Conservation (phyloP, 2,329 filamentous ascomycete species). For the Gnomoniopsis sp. region DNA sequence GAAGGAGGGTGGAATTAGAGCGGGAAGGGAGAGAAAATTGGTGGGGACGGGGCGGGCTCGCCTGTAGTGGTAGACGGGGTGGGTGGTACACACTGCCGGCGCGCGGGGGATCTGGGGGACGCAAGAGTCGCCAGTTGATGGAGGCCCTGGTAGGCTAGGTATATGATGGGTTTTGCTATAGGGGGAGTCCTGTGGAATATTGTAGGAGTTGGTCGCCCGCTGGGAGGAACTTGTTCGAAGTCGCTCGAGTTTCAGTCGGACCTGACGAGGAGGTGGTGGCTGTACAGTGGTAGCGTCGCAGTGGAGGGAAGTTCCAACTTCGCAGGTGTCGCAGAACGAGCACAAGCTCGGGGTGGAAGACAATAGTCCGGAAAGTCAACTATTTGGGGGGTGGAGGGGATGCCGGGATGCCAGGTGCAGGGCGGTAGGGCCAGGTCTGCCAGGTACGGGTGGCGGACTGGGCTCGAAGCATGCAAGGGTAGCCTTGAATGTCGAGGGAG, state of each 20-base stretch:
- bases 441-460: not conserved
- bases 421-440: not conserved
- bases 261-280: not conserved
- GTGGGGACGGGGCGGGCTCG: conserved; percentile 3
- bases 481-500: conserved; percentile 2
- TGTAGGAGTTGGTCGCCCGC: no score
- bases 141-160: not conserved
- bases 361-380: not conserved
- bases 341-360: not conserved
- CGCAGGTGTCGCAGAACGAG: not conserved
- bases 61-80: not conserved
- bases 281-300: not conserved
- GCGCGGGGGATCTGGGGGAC: not conserved
- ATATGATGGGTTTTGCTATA: no score
- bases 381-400: no score
- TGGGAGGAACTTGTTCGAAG: no score
- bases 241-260: not conserved
- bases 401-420: not conserved
- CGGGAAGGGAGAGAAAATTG: conserved; percentile 13
- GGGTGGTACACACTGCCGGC: no score
- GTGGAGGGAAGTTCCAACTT: not conserved
- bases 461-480: not conserved
- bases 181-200: no score
- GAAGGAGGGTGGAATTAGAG: conserved; percentile 7
- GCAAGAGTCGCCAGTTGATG: not conserved